A percentile compares a stretch with the other conserved stretches of the same genome.
Conservation (phyloP, 2,329 filamentous ascomycete species). For the Apiospora koreana region DNA sequence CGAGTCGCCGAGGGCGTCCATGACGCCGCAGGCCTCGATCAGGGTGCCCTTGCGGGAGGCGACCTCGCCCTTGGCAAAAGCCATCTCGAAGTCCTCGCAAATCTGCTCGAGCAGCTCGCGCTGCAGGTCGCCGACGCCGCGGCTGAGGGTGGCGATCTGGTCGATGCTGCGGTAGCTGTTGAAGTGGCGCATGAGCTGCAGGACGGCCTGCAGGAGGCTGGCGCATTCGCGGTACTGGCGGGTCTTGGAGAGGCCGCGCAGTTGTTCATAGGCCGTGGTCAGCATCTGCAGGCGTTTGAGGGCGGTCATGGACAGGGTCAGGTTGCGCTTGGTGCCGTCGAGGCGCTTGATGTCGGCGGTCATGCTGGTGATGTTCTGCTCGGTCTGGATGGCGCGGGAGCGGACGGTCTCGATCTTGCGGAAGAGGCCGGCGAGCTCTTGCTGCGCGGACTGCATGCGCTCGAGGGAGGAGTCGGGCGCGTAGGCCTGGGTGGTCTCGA, state of each 20-base stretch:
- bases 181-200: conserved; percentile 98
- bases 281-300: conserved; percentile 97
- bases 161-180: conserved; percentile 97
- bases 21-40: conserved; percentile 85
- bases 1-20: conserved; percentile 90
- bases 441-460: conserved; percentile 88
- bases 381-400: conserved; percentile 84
- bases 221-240: conserved; percentile 95
- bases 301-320: conserved; percentile 96
- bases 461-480: conserved; percentile 85
- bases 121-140: conserved; percentile 92
- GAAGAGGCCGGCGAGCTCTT: conserved; percentile 87
- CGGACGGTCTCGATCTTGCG: conserved; percentile 93
- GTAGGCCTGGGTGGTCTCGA: conserved; percentile 78
- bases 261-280: conserved; percentile 97
- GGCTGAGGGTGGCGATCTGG: conserved; percentile 90
- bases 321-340: conserved; percentile 93
- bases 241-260: conserved; percentile 78
- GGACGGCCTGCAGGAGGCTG: conserved; percentile 87
- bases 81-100: conserved; percentile 98
- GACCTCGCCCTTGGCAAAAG: conserved; percentile 88
- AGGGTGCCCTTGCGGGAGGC: conserved; percentile 68
- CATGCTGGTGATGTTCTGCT: conserved; percentile 97
- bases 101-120: conserved; percentile 92
- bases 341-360: conserved; percentile 97